These are phyloP conservation scores for Micromonas commoda DNA, from an alignment of 139 green algal species.

Conservation along the genomic window DNA sequence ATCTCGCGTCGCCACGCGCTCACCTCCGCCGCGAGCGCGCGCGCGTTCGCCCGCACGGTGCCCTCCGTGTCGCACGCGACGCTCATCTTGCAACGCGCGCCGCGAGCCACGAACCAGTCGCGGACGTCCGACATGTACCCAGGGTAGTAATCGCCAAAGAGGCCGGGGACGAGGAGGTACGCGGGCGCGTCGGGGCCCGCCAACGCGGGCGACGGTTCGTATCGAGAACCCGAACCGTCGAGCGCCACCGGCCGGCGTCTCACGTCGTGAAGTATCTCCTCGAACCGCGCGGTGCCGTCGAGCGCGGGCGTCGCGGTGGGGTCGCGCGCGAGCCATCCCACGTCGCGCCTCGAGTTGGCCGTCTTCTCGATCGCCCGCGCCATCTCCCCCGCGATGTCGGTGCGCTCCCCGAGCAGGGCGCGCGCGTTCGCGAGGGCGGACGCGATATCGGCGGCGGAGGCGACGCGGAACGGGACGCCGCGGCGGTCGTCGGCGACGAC, in stretches of 20 bases:
- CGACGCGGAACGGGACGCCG: no score
- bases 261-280: background rate
- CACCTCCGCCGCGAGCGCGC: no score
- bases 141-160: conserved; percentile 6
- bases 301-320: background rate
- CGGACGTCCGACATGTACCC: background rate
- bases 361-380: background rate
- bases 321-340: background rate
- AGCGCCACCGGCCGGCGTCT: no score
- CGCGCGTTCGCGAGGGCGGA: no score
- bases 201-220: no score
- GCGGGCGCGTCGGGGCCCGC: background rate
- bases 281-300: background rate
- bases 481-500: no score
- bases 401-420: no score
- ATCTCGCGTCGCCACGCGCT: no score
- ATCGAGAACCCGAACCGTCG: no score
- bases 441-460: no score
- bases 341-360: background rate
- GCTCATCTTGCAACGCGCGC: background rate
- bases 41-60: background rate
- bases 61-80: background rate
- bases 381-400: background rate
- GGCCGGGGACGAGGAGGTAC: conserved; percentile 1
- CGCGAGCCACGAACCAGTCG: background rate